Evolutionary conservation across 345 rosid species (phyloP), one percentile per base, ranked within the genome.

Genomic region (Heritiera fomes): DNA sequence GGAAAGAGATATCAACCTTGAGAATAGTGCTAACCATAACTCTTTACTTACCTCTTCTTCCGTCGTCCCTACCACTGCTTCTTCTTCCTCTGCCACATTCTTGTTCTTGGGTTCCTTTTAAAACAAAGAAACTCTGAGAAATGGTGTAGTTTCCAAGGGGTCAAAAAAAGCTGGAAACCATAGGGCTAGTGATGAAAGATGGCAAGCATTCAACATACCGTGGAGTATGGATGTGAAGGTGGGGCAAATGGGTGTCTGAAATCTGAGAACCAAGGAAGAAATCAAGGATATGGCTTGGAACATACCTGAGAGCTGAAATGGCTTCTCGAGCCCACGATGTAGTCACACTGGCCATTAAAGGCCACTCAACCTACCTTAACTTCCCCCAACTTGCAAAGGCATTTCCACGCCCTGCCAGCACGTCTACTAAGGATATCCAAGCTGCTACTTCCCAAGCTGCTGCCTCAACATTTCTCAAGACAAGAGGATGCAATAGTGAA

Each of bases 161-260:
- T 82, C 89, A 23, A 82, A 81, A 79, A 88, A 85, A 66, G 78
- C 78, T 70, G 79, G 69, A 81, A 82, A 41, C 5, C 45, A 55
- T 8, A 84, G 82, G 72, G 81, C 3, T 14, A 73, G 45, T 78
- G 78, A 69, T 11, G 80, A n/a, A 74, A 30, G 78, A 60, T 43
- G 75, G 59, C 23, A 79, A 81, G 62, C 92, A 90, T 71, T 89
- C 89, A 6, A 88, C 89, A 4, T 92, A 84, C 55, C 87, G 97
- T 71, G 97, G 97, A 47, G 94, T 92, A 1, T 58, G 97, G 30
- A 90, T 84, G 97, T 75, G 97, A 18, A 92, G 93, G 32, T 92
- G 97, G 97, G 97, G 97, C 17, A 92, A 90, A 88, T 92, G 97
- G 97, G 97, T 92, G 17, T 92, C 93, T 3, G 97, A 92, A 80